Evolutionary conservation across 768 basidiomycete genomes (phyloP), one percentile per base, ranked within the genome.

Genomic region (Fistulinella prunicolor): DNA sequence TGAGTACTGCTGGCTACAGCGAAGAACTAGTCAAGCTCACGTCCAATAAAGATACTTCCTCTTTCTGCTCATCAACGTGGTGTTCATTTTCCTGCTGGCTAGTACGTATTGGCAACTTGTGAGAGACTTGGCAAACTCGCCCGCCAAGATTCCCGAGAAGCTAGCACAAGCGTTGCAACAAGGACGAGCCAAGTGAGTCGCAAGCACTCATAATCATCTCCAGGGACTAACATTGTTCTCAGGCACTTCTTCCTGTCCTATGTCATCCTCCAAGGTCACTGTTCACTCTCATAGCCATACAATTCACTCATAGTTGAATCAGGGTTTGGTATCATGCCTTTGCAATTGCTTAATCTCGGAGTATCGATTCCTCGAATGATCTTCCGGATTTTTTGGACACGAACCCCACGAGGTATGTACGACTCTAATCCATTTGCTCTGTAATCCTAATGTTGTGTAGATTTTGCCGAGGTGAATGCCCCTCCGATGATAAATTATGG

Each of bases 401-500:
- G 89, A 41, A 96, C 95, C 2, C 96, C 96, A 1, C 76, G 96
- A 75, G 94, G 94, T 89, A 58, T 24, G 73, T 59, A 10, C 5
- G 0, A 16, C 24, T 36, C 19, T 23, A 29, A 5, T 13, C 3
- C 21, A 14, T 12, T 37, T 2, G 23, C 9, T 40, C 12, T 28
- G 29, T 44, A 29, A 32, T 16, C 17, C 38, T 50, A 17, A 58
- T 6, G n/a, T 28, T 21, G 30, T 14, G 12, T 60, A 97, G 95
- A 99, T 60, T 94, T 84, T 54, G 95, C 94, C 16, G 96, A 96
- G 65, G 77, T 98, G 14, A 96, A 99, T 61, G 93, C 94, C 0
- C 96, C 96, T 6, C 94, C 96, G 0, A 91, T 94, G 87, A 88
- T 98, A 69, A 98, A 97, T 68, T 95, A 98, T 57, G 96, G 96